These are phyloP conservation scores for Phalaenopsis equestris DNA, from an alignment of 106 monocot genomes.

Conservation along the genomic window DNA sequence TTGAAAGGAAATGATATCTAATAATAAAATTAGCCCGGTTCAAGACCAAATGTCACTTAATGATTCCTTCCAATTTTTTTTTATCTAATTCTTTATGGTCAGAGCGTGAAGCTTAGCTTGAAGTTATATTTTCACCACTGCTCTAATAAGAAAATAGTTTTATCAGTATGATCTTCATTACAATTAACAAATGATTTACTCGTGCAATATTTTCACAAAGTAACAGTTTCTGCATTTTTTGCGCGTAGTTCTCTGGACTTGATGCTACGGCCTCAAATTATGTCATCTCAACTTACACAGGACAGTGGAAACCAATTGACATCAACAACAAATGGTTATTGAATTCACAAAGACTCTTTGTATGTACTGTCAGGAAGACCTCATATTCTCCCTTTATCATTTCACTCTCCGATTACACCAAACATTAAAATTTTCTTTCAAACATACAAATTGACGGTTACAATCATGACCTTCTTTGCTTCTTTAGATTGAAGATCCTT, in stretches of 20 bases:
- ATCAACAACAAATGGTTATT: slow-evolving; percentile 25
- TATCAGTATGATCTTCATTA: neutral
- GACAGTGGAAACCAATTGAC: slow-evolving; percentile 26
- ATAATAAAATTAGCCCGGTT: too few relatives aligned
- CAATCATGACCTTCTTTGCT: neutral
- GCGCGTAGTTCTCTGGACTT: slow-evolving; percentile 32
- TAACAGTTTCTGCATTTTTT: neutral
- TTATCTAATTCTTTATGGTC: slow-evolving; percentile 15
- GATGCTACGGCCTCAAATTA: slow-evolving; percentile 16
- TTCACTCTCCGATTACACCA: neutral
- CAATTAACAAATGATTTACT: neutral
- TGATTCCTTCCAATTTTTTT: too few relatives aligned
- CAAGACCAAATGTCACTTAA: too few relatives aligned
- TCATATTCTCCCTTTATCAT: neutral
- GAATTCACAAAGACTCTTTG: slow-evolving; percentile 27
- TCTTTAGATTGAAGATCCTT: slow-evolving; percentile 59
- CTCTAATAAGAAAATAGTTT: too few relatives aligned
- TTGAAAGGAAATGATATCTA: too few relatives aligned
- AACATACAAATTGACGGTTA: neutral
- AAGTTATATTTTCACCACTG: neutral
- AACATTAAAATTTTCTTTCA: neutral
- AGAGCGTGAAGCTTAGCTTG: slow-evolving; percentile 2
- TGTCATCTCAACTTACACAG: slow-evolving; percentile 44
- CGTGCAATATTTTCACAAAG: neutral
- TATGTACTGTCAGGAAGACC: slow-evolving; percentile 12